Evolutionary conservation across 257 asterid genomes (phyloP), one percentile per base, ranked within the genome.

Genomic region (Cynanchum wilfordii): DNA sequence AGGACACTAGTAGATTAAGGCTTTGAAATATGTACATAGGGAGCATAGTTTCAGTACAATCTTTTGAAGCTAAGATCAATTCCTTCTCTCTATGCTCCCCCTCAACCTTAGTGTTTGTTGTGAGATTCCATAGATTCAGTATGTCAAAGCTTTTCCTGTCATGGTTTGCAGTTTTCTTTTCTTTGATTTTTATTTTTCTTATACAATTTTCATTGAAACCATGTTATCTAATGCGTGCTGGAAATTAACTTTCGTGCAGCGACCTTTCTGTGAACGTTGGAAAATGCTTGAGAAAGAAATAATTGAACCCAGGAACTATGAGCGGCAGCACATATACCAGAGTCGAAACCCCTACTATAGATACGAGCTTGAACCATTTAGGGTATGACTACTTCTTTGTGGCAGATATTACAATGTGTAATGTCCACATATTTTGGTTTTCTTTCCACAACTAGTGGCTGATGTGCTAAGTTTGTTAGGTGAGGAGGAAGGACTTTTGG

Each of bases 401-500:
- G 47, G 20, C 56, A 16, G 55, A 36, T 51, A 27, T 38, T 40
- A 29, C 24, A 7, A 5, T 16, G 16, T 25, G 1, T 7, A 20
- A 36, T 45, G 13, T 36, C 42, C 24, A 25, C 7, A 1, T 20
- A 17, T 24, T 20, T 64, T 59, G 27, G 70, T 73, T 36, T 67
- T 30, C 62, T 78, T 30, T 54, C 57, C 70, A 40, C 52, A 73
- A 65, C 62, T 73, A 79, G 52, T 78, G 76, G 62, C 79, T 82
- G 72, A 80, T 75, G 75, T 72, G 65, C 59, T 64, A 78, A 36
- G 77, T 75, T 84, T 79, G 67, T 71, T 77, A 95, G 99, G 99
- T 95, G 73, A 85, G 99, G 81, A 92, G 99, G 80, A 95, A 95
- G 81, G 96, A 87, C 75, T 95, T 95, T 88, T 92, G 97, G 96